Evolutionary conservation across 2,329 filamentous ascomycete species (phyloP).

Genomic region (Penicillium decumbens): DNA sequence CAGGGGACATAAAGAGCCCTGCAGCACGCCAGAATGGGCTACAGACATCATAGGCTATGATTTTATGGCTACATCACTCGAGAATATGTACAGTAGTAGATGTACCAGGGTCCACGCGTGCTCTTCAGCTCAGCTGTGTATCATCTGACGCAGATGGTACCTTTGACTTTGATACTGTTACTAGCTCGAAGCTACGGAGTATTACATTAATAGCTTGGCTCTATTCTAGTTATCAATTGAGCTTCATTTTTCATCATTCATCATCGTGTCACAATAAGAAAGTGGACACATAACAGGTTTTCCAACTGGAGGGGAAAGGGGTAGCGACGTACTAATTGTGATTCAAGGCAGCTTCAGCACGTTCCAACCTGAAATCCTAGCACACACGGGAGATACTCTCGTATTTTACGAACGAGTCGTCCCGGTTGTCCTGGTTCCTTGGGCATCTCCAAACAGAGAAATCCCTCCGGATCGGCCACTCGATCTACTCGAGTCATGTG

Average conservation of each 20-base stretch:
- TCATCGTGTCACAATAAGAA: neutral
- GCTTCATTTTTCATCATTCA: neutral
- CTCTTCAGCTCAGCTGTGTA: neutral
- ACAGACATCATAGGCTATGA: neutral
- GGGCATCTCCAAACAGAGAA: slow-evolving; percentile 3
- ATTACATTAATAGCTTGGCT: no score
- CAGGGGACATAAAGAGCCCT: neutral
- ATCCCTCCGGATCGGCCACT: slow-evolving; percentile 1
- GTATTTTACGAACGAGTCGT: no score
- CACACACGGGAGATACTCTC: slow-evolving; percentile 7
- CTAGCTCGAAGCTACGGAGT: slow-evolving; percentile 10
- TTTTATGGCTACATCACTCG: no score
- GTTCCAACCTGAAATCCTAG: slow-evolving; percentile 15
- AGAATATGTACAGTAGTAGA: no score
- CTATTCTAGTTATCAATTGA: neutral
- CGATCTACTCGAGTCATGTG: slow-evolving; percentile 6
- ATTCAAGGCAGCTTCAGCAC: slow-evolving; percentile 13
- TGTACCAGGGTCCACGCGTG: no score
- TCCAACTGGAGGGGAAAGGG: slow-evolving; percentile 2
- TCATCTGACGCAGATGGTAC: slow-evolving; percentile 10
- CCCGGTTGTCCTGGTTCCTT: neutral
- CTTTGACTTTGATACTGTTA: neutral
- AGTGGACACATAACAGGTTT: neutral
- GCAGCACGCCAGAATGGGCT: slow-evolving; percentile 7
- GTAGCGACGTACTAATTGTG: slow-evolving; percentile 11